phyloP scores from a whole-genome alignment of 73 alveolate genomes.

The Breviolum minutum region DNA sequence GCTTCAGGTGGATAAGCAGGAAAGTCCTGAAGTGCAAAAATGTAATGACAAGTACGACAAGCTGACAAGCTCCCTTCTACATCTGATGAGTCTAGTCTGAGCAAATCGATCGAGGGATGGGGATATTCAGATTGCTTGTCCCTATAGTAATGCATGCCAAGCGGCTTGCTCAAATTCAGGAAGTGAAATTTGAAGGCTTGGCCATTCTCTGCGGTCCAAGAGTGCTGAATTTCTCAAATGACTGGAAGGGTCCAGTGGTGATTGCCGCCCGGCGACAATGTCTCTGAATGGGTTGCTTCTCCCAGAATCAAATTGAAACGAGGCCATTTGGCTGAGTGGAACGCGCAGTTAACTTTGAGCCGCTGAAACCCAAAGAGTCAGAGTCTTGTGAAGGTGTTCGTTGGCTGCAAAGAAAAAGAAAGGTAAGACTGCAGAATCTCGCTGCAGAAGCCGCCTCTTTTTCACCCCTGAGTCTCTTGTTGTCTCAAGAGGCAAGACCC shows the following conservation, averaged over 20 bases:
- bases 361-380: not conserved
- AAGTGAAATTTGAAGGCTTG: constrained; percentile 12
- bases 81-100: no score
- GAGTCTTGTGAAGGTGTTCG: no score
- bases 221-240: not conserved
- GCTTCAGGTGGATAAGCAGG: constrained; percentile 81
- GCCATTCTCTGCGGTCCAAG: constrained; percentile 50
- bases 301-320: constrained; percentile 4
- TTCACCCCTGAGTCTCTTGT: not conserved
- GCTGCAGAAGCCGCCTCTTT: not conserved
- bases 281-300: not conserved
- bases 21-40: constrained; percentile 6
- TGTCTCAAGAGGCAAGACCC: constrained; percentile 15
- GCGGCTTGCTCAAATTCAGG: constrained; percentile 12
- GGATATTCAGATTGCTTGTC: no score
- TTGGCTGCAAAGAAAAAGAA: no score
- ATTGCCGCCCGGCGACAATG: not conserved
- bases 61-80: not conserved
- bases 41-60: not conserved
- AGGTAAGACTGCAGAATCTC: no score
- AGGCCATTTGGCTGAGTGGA: constrained; percentile 23
- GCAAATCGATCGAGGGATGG: no score
- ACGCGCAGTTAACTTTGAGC: constrained; percentile 19
- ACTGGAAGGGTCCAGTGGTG: not conserved
- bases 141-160: not conserved